Evolutionary conservation across 495 filamentous ascomycete species (phyloP), one percentile per base, ranked within the genome.

Genomic region (Talaromyces nanjingensis): DNA sequence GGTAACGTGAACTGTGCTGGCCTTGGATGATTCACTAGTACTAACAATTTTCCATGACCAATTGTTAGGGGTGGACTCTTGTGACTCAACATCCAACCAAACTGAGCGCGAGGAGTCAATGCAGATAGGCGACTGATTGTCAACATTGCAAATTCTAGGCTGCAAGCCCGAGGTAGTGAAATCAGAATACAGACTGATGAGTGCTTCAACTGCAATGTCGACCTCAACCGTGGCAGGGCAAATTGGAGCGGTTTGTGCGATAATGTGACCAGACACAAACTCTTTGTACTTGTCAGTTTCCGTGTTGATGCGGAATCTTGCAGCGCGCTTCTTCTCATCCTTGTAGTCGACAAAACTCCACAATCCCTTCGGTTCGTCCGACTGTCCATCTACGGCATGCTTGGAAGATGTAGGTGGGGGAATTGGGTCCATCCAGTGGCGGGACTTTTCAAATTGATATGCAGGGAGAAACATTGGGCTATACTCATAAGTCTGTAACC

Each of bases 361-460:
- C 1, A 79, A 66, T 27, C 59, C 69, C 24, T 73, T 67, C 16
- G 59, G 68, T 22, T 70, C 25, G 33, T 64, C 68, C 25, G 68
- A 59, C n/a, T 67, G 24, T 12, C 34, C 18, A 11, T 20, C 14
- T 27, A 27, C 6, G 7, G 34, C 8, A 37, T 31, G n/a, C 20
- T 20, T 55, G 20, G 49, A 59, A 57, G 45, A 49, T 12, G 29
- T 31, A 7, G 66, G 60, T 39, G 63, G 47, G 2, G 55, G 45
- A 76, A 73, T 55, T 77, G 77, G 64, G 1, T 77, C 70, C 52
- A 79, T 59, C 78, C 78, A 81, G 53, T 82, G 78, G 0, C 66
- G 47, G 0, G 75, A 65, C 62, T 77, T 77, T 27, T 83, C 79
- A 55, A 87, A 87, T 63, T 84, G 79, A 52, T 84, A 85, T 0